Base-by-base conservation (phyloP, 257 asterid species). In the Pogostemon cablin region DNA sequence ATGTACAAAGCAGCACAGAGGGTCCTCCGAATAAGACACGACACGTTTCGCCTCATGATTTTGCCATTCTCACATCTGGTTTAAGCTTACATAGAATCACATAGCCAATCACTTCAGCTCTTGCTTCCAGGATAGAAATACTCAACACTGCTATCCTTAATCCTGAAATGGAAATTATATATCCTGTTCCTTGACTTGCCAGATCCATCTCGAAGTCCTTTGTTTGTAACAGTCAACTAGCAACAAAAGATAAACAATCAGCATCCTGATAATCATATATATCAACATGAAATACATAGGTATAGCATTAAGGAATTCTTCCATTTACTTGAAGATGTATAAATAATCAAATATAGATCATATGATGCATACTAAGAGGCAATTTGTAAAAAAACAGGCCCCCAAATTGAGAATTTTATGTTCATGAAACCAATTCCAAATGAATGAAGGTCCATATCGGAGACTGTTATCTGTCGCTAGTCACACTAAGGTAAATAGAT, bases 61-160 rank as follows among this genome's bases (percentile, higher is more conserved):
- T 66, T 9, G 7, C 9, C 38, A 10, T 37, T 37, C 46, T 6
- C 62, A 25, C 1, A 44, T 48, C 49, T 60, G 58, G 15, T 49
- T 40, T 4, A 43, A 46, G 43, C 53, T 54, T 11, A 34, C 61
- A 56, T 7, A 38, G 47, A 15, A 43, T 46, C 12, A 42, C 49
- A 49, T 41, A 12, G 3, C 44, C 8, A 8, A 40, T 61, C 52
- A 48, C 32, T 58, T 77, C 77, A 81, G 10, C 68, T 52, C 73
- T 73, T 72, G 80, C 83, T 83, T 69, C 98, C 98, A 0, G 95
- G 96, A 72, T 85, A 87, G 77, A 95, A 95, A 80, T 81, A 91
- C 56, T 95, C 99, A 1, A 81, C 89, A 41, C 69, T 63, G 78
- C 77, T 85, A 60, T 95, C 99, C 86, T 86, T 91, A 25, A 91